Conservation (phyloP, 208 protist species). For the Porcisia hertigi region DNA sequence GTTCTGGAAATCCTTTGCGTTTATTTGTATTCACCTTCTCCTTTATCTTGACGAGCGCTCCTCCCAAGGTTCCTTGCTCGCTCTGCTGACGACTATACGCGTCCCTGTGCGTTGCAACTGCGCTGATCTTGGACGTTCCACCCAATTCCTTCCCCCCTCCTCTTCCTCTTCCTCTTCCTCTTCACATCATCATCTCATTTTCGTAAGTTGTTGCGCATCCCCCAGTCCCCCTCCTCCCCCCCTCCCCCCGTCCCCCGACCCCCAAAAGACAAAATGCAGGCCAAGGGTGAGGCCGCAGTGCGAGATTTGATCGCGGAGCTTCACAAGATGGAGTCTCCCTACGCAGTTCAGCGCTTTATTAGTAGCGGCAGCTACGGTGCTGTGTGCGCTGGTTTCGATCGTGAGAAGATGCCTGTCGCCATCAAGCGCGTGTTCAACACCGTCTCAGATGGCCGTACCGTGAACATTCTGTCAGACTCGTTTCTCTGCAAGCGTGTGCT, state of each 20-base stretch:
- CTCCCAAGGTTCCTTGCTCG: background rate
- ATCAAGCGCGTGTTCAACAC: constrained; percentile 91
- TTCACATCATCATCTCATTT: background rate
- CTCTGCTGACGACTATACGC: background rate
- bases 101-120: background rate
- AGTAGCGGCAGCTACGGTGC: constrained; percentile 91
- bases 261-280: constrained; percentile 26
- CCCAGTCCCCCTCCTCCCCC: background rate
- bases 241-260: background rate
- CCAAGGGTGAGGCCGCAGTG: constrained; percentile 70
- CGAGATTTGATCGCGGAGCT: constrained; percentile 81
- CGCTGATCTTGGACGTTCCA: background rate
- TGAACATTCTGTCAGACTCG: constrained; percentile 86
- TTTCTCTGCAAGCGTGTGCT: constrained; percentile 92
- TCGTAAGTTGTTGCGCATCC: background rate
- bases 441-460: constrained; percentile 73
- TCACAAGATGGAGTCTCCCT: constrained; percentile 67
- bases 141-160: background rate
- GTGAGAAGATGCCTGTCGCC: constrained; percentile 62
- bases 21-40: too few relatives aligned
- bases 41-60: too few relatives aligned
- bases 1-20: too few relatives aligned
- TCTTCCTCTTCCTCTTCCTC: background rate
- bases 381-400: constrained; percentile 80
- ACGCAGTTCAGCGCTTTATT: constrained; percentile 82